These are phyloP conservation scores for Phyllosticta ampelicida DNA, from an alignment of 2,329 filamentous ascomycete species.

Conservation along the genomic window DNA sequence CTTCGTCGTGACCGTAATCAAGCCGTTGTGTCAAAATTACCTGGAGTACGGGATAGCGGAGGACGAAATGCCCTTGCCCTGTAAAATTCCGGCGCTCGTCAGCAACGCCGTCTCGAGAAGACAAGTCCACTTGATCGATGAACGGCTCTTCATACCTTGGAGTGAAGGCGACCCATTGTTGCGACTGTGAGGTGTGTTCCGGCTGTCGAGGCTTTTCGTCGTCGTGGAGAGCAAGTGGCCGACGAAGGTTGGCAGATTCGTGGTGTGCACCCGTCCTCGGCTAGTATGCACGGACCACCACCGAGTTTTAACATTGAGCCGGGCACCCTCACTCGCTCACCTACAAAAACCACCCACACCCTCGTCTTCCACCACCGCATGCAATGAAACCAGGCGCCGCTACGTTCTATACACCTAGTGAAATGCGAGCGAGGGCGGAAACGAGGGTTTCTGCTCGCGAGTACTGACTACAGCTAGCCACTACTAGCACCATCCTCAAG, in stretches of 20 bases:
- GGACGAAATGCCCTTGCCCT: slow-evolving; percentile 88
- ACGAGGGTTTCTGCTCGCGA: neutral
- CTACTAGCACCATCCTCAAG: neutral
- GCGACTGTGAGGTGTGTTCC: slow-evolving; percentile 20
- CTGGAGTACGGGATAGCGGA: slow-evolving; percentile 93
- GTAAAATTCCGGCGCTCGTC: neutral
- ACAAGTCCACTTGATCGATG: neutral
- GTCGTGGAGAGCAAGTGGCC: slow-evolving; percentile 6
- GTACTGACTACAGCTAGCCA: neutral
- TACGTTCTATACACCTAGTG: too few relatives aligned
- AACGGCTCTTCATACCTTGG: slow-evolving; percentile 36
- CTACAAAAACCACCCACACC: neutral
- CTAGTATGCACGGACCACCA: slow-evolving; percentile 12
- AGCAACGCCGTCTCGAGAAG: neutral
- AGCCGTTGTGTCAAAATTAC: neutral
- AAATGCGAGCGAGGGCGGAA: neutral
- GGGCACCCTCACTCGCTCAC: neutral
- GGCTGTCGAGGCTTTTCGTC: slow-evolving; percentile 14
- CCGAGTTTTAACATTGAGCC: slow-evolving; percentile 1
- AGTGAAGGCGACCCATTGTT: slow-evolving; percentile 96
- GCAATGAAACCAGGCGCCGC: neutral
- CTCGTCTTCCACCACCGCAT: neutral
- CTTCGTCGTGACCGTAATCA: neutral
- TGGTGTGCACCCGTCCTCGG: slow-evolving; percentile 14
- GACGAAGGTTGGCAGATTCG: slow-evolving; percentile 8